Base-by-base conservation (phyloP, 2,329 filamentous ascomycete species). In the Sclerotinia trifoliorum region DNA sequence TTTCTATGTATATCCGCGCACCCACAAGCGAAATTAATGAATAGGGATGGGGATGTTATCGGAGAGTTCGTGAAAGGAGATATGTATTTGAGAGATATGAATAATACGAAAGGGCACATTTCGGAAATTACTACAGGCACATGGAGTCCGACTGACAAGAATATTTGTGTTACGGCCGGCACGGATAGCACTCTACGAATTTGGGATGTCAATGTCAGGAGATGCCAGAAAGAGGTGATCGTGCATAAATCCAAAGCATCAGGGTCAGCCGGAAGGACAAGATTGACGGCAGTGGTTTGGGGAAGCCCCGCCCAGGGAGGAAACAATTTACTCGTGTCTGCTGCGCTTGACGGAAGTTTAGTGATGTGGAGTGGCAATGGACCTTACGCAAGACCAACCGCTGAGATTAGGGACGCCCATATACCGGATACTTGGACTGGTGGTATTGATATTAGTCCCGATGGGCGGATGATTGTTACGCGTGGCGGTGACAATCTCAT, bases 21-120 rank as follows among this genome's bases (percentile, higher is more conserved):
- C 52, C 90, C 94, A 1, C 94, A 98, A 78, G 92, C 94, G 17
- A 94, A 93, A 78, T 88, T 99, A 32, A 84, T 98, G 78, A 92
- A 88, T 74, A 88, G 95, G 75, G 94, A 99, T 80, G 95, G 95
- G 51, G 92, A 96, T 56, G 84, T 91, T 10, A 75, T 96, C 61
- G 90, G 90, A 1, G 93, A 97, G 76, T 98, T 97, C 73, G 90
- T 93, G 73, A 99, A 99, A 80, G 95, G 95, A 57, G 95, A 99
- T 78, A 98, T 98, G 94, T 99, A 99, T 76, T 81, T 99, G 73
- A 87, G 94, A 66, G 95, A 99, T 78, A 96, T 98, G 90, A 88
- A 97, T 80, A 94, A 98, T 78, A 99, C 95, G 5, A 98, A 97
- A 78, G 95, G 95, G 1, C 95, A 99, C 79, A 89, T 97, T 65